Percentiles rank a stretch among this genome's conserved stretches.
Evolutionary conservation across 2,329 filamentous ascomycete genomes (phyloP).

Genomic region (Diplodia scrobiculata): DNA sequence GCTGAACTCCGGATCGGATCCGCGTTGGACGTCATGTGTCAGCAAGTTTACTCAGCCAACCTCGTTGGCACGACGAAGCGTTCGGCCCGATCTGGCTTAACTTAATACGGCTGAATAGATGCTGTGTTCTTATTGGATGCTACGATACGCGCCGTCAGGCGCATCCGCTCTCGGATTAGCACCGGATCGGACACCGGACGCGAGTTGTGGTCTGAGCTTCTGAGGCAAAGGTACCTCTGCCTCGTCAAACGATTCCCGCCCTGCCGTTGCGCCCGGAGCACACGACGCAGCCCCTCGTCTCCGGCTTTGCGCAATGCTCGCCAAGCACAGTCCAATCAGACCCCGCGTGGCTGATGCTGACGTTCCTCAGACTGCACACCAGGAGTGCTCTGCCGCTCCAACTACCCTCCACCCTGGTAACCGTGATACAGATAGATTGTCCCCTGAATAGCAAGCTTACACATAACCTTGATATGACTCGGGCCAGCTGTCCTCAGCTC

Average conservation of each 20-base stretch:
- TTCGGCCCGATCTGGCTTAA: too few species aligned
- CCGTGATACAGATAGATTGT: neutral
- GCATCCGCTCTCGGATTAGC: too few species aligned
- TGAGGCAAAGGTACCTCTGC: too few species aligned
- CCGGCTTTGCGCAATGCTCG: constrained; percentile 10
- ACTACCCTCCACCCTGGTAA: neutral
- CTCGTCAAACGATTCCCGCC: neutral
- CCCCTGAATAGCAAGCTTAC: constrained; percentile 14
- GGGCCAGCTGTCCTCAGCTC: neutral
- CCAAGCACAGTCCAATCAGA: constrained; percentile 3
- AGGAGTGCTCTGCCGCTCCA: neutral
- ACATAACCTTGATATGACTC: constrained; percentile 14
- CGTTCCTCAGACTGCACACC: constrained; percentile 3
- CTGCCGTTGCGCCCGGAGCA: neutral
- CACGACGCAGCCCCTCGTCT: constrained; percentile 17
- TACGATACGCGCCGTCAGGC: too few species aligned
- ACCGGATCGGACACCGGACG: too few species aligned
- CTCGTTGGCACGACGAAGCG: too few species aligned
- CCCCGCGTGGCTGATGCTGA: constrained; percentile 21
- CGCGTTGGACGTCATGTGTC: too few species aligned
- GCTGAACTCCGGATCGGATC: too few species aligned
- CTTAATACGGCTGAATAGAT: too few species aligned
- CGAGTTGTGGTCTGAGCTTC: too few species aligned
- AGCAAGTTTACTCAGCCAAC: too few species aligned
- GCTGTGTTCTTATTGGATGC: too few species aligned